phyloP scores from a whole-genome alignment of 352 stramenopile genomes.

The Pythium rhizo-oryzae region DNA sequence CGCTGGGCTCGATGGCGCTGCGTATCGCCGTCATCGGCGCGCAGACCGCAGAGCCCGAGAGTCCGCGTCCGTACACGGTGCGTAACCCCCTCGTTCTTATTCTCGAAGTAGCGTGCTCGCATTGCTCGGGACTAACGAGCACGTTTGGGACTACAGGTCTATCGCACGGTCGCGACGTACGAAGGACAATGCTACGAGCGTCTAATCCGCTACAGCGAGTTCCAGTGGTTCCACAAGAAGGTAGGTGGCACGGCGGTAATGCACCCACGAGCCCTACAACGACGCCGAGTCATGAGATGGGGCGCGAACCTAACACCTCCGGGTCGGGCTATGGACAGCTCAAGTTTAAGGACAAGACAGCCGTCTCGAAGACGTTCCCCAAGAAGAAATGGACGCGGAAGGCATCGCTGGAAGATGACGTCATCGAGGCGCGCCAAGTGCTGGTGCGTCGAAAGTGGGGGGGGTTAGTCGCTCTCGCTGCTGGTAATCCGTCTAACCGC shows the following conservation, averaged over 20 bases:
- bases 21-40: conserved; percentile 72
- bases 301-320: not conserved
- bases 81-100: conserved; percentile 10
- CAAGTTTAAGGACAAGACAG: conserved; percentile 32
- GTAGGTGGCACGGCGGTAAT: conserved; percentile 10
- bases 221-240: conserved; percentile 46
- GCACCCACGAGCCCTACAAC: not conserved
- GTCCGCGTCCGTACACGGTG: conserved; percentile 55
- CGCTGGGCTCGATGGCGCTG: conserved; percentile 25
- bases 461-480: not conserved
- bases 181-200: conserved; percentile 68
- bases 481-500: not conserved
- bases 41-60: conserved; percentile 45
- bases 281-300: not conserved
- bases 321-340: conserved; percentile 33
- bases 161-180: conserved; percentile 72
- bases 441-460: conserved; percentile 37
- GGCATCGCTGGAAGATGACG: conserved; percentile 50
- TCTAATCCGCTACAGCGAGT: conserved; percentile 70
- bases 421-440: conserved; percentile 70
- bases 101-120: too few species aligned
- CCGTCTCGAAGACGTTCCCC: conserved; percentile 42
- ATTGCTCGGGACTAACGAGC: too few species aligned
- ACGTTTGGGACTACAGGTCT: conserved; percentile 36
- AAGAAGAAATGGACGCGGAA: conserved; percentile 60